These are phyloP conservation scores for Sphaceloma murrayae DNA, from an alignment of 2,329 filamentous ascomycete species.

Conservation along the genomic window DNA sequence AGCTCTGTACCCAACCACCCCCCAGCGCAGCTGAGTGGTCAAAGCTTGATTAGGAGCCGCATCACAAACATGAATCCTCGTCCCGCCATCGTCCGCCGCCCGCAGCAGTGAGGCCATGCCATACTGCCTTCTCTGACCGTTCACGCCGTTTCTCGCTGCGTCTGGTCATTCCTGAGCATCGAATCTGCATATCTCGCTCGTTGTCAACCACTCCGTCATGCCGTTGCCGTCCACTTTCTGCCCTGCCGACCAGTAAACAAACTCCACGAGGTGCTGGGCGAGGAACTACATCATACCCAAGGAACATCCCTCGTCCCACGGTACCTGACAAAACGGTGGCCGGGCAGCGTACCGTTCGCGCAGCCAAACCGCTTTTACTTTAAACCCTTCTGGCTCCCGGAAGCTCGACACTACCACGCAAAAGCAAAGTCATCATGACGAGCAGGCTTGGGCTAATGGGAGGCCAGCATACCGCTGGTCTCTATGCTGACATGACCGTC, in stretches of 20 bases:
- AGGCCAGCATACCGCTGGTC: slow-evolving; percentile 66
- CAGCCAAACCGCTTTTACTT: slow-evolving; percentile 2
- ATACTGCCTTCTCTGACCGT: too few species aligned
- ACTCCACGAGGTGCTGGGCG: slow-evolving; percentile 2
- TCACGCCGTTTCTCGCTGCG: too few species aligned
- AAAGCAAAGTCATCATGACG: slow-evolving; percentile 11
- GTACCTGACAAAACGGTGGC: slow-evolving; percentile 11
- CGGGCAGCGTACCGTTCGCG: slow-evolving; percentile 13
- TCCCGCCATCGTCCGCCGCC: slow-evolving; percentile 5
- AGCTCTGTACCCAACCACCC: too few species aligned
- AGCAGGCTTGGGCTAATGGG: slow-evolving; percentile 19
- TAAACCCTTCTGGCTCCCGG: neutral
- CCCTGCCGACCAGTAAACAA: neutral
- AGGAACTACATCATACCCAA: slow-evolving; percentile 14
- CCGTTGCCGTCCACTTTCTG: neutral
- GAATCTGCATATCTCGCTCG: too few species aligned
- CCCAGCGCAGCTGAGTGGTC: slow-evolving; percentile 6
- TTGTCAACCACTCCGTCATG: neutral
- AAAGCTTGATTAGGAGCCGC: slow-evolving; percentile 14
- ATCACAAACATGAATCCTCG: slow-evolving; percentile 12
- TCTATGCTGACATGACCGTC: slow-evolving; percentile 86
- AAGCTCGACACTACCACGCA: neutral
- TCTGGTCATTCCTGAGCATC: too few species aligned
- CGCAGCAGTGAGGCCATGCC: neutral
- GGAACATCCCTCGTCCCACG: slow-evolving; percentile 13